Evolutionary conservation across 2,329 filamentous ascomycete species (phyloP).

Genomic region (Venturia carpophila): DNA sequence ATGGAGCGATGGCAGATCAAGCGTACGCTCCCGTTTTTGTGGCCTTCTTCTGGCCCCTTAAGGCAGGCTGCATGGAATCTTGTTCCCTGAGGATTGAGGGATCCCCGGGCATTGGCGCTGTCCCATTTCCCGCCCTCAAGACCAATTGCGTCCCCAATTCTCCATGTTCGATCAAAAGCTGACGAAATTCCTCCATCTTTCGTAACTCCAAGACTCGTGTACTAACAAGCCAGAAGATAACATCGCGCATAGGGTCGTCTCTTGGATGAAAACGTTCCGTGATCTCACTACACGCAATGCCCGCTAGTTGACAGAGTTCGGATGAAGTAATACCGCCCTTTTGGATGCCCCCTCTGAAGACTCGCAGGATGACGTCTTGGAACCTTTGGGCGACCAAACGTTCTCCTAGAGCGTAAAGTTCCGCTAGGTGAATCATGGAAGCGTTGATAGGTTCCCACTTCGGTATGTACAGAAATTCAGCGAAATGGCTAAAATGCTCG

Average conservation of each 20-base stretch:
- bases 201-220: not conserved
- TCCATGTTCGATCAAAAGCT: not conserved
- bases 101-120: not conserved
- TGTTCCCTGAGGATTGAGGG: too few relatives aligned
- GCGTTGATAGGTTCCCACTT: not conserved
- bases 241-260: conserved; percentile 16
- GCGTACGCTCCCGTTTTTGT: too few relatives aligned
- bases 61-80: too few relatives aligned
- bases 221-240: conserved; percentile 14
- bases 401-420: not conserved
- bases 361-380: not conserved
- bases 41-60: too few relatives aligned
- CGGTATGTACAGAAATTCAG: conserved; percentile 11
- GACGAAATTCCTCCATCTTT: conserved; percentile 10
- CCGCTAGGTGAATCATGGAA: not conserved
- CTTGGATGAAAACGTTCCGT: conserved; percentile 12
- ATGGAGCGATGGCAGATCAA: too few relatives aligned
- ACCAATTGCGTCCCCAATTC: conserved; percentile 1
- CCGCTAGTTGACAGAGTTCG: not conserved
- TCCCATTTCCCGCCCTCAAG: conserved; percentile 13
- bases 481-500: conserved; percentile 3
- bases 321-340: not conserved
- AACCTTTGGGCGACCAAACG: not conserved
- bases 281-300: conserved; percentile 4
- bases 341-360: not conserved